These are phyloP conservation scores for Penicillium diatomitis DNA, from an alignment of 495 filamentous ascomycete genomes.

Conservation along the genomic window DNA sequence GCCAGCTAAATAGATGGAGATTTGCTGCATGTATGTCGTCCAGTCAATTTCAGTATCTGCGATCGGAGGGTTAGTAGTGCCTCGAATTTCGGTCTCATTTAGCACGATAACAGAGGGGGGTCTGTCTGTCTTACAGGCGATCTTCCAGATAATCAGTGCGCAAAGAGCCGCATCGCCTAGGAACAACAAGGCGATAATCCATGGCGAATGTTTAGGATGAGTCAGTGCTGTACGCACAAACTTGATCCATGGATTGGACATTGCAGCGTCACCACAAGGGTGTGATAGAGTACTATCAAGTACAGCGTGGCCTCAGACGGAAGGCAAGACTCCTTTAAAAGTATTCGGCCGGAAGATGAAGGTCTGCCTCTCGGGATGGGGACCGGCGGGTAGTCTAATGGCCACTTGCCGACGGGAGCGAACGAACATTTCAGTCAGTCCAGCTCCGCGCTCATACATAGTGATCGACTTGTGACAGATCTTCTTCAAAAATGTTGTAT, in stretches of 20 bases:
- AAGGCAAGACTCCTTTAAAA: neutral
- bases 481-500: too few relatives aligned
- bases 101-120: conserved; percentile 1
- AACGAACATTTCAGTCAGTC: neutral
- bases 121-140: conserved; percentile 59
- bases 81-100: conserved; percentile 6
- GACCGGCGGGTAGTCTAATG: neutral
- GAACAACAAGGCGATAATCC: conserved; percentile 60
- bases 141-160: conserved; percentile 66
- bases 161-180: conserved; percentile 67
- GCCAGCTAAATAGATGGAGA: conserved; percentile 66
- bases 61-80: conserved; percentile 1
- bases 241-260: conserved; percentile 14
- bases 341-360: too few relatives aligned
- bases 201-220: conserved; percentile 49
- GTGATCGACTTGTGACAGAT: too few relatives aligned
- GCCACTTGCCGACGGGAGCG: neutral
- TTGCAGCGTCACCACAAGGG: conserved; percentile 6
- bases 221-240: conserved; percentile 25
- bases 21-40: conserved; percentile 92
- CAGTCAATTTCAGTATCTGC: conserved; percentile 98
- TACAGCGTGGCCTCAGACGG: conserved; percentile 2
- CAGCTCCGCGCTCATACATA: too few relatives aligned
- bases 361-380: too few relatives aligned
- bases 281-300: conserved; percentile 2